Evolutionary conservation across 208 protist genomes (phyloP).

Genomic region (Leishmania turanica): DNA sequence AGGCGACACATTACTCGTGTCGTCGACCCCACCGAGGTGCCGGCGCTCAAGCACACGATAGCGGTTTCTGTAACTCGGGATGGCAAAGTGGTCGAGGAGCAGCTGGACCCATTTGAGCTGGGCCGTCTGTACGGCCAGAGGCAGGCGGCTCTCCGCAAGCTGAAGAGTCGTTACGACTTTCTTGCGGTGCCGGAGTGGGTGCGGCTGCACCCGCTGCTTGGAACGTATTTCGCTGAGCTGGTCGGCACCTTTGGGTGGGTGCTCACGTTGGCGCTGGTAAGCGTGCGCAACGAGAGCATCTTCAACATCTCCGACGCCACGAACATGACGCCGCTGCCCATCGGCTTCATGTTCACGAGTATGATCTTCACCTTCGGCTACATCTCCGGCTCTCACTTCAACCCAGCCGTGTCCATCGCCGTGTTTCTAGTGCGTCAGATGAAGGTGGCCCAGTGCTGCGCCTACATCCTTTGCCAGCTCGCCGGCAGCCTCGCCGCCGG

Average conservation of each 20-base stretch:
- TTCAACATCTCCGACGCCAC: conserved; percentile 58
- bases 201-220: conserved; percentile 78
- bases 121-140: conserved; percentile 70
- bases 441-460: conserved; percentile 46
- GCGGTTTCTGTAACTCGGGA: conserved; percentile 50
- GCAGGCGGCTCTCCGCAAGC: conserved; percentile 60
- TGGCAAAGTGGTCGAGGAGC: conserved; percentile 47
- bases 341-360: conserved; percentile 84
- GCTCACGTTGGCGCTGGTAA: conserved; percentile 71
- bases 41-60: conserved; percentile 33
- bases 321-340: conserved; percentile 74
- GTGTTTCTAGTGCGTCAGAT: conserved; percentile 70
- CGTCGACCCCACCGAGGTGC: conserved; percentile 32
- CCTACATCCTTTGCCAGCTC: conserved; percentile 77
- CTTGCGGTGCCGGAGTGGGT: conserved; percentile 85
- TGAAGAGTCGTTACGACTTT: conserved; percentile 67
- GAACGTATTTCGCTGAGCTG: conserved; percentile 76
- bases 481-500: conserved; percentile 64
- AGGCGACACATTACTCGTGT: background rate
- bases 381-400: conserved; percentile 83
- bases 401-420: conserved; percentile 81
- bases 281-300: conserved; percentile 70
- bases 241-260: conserved; percentile 84
- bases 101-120: conserved; percentile 61
- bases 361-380: conserved; percentile 89